A percentile compares a stretch with the other conserved stretches of the same genome.
These are phyloP conservation scores for Phytophthora cryptogea DNA, from an alignment of 352 stramenopile species.

Conservation along the genomic window DNA sequence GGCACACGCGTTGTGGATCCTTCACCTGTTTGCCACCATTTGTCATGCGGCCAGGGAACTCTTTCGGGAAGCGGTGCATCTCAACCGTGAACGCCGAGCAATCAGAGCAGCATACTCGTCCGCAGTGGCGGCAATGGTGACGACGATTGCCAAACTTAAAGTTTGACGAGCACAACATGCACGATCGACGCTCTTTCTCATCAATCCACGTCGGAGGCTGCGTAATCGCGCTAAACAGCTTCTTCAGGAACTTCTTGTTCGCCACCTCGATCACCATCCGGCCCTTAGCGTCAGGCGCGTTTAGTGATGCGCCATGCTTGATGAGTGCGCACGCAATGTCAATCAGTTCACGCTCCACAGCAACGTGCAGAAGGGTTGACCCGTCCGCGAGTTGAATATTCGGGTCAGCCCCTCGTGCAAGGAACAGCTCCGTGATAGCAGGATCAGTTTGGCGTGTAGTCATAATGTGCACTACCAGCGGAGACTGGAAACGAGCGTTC, in stretches of 20 bases:
- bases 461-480: conserved; percentile 85
- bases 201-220: conserved; percentile 80
- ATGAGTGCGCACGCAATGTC: conserved; percentile 80
- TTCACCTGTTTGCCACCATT: conserved; percentile 71
- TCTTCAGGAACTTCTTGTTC: conserved; percentile 81
- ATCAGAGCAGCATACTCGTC: conserved; percentile 83
- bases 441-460: conserved; percentile 85
- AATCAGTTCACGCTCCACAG: conserved; percentile 81
- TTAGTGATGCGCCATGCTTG: conserved; percentile 70
- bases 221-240: conserved; percentile 82
- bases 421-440: conserved; percentile 76
- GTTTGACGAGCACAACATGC: conserved; percentile 69
- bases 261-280: conserved; percentile 78
- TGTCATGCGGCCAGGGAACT: conserved; percentile 75
- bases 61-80: conserved; percentile 83
- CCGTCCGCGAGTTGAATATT: conserved; percentile 79
- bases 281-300: conserved; percentile 71
- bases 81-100: conserved; percentile 83
- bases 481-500: conserved; percentile 80
- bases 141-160: conserved; percentile 85
- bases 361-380: conserved; percentile 84
- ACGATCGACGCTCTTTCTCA: conserved; percentile 69
- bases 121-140: conserved; percentile 88
- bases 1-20: conserved; percentile 82
- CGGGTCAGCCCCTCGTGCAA: conserved; percentile 62